Evolutionary conservation across 2,329 filamentous ascomycete species (phyloP).

Genomic region (Elsinoe arachidis): DNA sequence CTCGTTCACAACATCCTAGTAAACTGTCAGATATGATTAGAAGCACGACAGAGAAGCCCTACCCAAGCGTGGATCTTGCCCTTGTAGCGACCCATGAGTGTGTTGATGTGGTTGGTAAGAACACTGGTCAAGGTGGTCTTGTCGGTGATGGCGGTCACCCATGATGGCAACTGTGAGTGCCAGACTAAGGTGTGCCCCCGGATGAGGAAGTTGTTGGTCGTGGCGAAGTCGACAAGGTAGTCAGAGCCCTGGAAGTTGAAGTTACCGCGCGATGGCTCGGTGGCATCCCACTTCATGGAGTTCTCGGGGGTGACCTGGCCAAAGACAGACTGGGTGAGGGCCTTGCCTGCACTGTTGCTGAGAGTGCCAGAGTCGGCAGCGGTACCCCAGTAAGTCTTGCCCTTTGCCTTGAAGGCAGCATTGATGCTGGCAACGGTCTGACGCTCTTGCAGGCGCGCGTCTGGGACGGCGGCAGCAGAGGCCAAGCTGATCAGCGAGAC

Average conservation of each 20-base stretch:
- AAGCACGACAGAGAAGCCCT: constrained; percentile 14
- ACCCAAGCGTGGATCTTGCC: constrained; percentile 18
- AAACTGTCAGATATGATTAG: constrained; percentile 20
- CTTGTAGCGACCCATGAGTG: constrained; percentile 31
- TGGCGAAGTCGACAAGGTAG: constrained; percentile 28
- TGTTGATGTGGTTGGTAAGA: constrained; percentile 36
- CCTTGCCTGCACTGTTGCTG: constrained; percentile 29
- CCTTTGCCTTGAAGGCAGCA: constrained; percentile 46
- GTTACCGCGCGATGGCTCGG: constrained; percentile 26
- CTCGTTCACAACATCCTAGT: constrained; percentile 13
- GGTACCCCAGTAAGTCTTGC: constrained; percentile 57
- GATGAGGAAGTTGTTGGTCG: constrained; percentile 28
- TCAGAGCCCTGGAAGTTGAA: constrained; percentile 30
- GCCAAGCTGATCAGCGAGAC: not conserved
- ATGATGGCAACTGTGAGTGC: constrained; percentile 33
- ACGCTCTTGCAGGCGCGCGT: not conserved
- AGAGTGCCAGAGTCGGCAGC: constrained; percentile 23
- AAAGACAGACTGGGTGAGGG: constrained; percentile 44
- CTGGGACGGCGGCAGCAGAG: not conserved
- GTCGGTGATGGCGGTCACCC: constrained; percentile 30
- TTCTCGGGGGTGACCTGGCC: constrained; percentile 31
- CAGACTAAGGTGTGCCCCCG: constrained; percentile 36
- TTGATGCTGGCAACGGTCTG: not conserved
- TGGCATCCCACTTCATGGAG: constrained; percentile 34
- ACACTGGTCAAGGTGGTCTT: constrained; percentile 34